Percentiles rank a stretch among this genome's conserved stretches.
Evolutionary conservation across 805 yeast genomes (phyloP).

Genomic region (Sugiyamaella americana): DNA sequence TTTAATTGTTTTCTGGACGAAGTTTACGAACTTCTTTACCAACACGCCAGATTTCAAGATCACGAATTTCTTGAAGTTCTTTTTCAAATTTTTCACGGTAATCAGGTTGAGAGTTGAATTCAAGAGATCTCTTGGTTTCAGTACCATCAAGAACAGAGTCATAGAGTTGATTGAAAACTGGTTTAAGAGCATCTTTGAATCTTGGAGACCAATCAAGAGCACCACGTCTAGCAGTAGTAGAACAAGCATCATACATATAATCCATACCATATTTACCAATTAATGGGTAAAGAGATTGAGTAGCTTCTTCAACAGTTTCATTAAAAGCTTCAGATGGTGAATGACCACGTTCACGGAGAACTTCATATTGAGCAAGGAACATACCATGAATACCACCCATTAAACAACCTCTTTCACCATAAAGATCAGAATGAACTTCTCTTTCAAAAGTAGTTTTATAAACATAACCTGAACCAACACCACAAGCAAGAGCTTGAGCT

Average conservation of each 20-base stretch:
- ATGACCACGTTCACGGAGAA: conserved; percentile 98
- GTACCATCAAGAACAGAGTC: conserved; percentile 91
- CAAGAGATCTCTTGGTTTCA: conserved; percentile 97
- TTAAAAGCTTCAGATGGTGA: conserved; percentile 99
- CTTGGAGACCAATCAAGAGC: conserved; percentile 99
- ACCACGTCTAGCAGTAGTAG: conserved; percentile 99
- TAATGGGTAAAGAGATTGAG: conserved; percentile 98
- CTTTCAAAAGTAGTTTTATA: conserved; percentile 99
- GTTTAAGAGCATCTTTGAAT: conserved; percentile 98
- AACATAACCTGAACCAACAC: conserved; percentile 99
- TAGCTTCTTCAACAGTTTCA: conserved; percentile 99
- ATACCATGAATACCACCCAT: conserved; percentile 99
- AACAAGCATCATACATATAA: conserved; percentile 99
- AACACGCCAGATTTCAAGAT: conserved; percentile 98
- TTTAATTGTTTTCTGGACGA: conserved; percentile 96
- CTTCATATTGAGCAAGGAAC: conserved; percentile 99
- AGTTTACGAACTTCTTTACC: conserved; percentile 99
- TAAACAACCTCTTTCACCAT: conserved; percentile 99
- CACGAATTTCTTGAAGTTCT: conserved; percentile 90
- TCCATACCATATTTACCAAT: conserved; percentile 99
- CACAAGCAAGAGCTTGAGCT: conserved; percentile 97
- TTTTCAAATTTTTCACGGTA: conserved; percentile 94
- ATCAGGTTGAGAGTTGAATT: conserved; percentile 96
- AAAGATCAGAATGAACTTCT: conserved; percentile 98
- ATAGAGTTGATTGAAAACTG: conserved; percentile 95